Percentiles rank a stretch among this genome's conserved stretches.
Conservation (phyloP, 768 basidiomycete species). For the Naganishia antarctica region DNA sequence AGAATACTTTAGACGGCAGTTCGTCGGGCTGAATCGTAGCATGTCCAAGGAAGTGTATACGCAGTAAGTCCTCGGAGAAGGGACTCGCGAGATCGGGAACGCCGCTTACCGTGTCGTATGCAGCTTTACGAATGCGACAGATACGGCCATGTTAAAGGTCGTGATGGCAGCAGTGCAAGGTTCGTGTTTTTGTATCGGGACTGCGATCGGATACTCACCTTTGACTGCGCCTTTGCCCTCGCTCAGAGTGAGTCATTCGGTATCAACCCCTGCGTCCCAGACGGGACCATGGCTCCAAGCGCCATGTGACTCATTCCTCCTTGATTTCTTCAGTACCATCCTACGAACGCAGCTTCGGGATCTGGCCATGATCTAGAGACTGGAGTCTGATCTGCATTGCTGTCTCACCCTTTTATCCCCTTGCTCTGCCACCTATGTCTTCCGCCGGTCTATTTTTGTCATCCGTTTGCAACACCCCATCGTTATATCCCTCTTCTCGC, state of each 20-base stretch:
- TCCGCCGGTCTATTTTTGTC: no score
- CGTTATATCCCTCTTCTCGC: no score
- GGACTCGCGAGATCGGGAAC: no score
- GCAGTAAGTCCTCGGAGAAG: constrained; percentile 61
- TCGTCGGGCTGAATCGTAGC: constrained; percentile 69
- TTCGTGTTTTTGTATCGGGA: neutral
- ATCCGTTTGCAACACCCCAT: no score
- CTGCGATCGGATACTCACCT: constrained; percentile 26
- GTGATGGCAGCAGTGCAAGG: constrained; percentile 92
- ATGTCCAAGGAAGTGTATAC: constrained; percentile 89
- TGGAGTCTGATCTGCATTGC: neutral
- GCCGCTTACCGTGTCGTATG: constrained; percentile 19
- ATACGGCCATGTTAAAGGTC: constrained; percentile 78
- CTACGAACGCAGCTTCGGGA: constrained; percentile 63
- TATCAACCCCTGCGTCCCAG: constrained; percentile 23
- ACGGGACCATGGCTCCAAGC: neutral
- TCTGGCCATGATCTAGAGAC: constrained; percentile 59
- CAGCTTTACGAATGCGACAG: constrained; percentile 80
- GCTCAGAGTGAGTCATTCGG: constrained; percentile 13
- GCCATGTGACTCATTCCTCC: constrained; percentile 29
- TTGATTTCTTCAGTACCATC: constrained; percentile 57
- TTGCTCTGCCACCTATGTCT: no score
- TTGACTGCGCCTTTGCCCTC: constrained; percentile 34
- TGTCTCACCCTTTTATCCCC: no score
- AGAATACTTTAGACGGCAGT: constrained; percentile 84